Conservation (phyloP, 441 rosid genomes). For the Erysimum cheiri region DNA sequence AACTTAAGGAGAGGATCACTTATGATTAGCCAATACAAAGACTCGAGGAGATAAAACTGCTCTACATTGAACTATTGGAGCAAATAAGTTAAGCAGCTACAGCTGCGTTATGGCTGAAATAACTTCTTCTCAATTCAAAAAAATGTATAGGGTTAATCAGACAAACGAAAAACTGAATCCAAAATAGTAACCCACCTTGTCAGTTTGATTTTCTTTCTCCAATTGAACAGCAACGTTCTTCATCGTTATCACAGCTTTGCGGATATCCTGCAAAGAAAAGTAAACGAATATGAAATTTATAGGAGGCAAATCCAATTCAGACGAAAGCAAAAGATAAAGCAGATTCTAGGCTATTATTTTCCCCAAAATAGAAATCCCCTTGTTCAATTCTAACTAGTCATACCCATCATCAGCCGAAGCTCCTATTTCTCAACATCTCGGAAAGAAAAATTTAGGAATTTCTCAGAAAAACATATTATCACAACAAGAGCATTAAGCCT, state of each 20-base stretch:
- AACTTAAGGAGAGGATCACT: background rate
- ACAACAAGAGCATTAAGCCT: background rate
- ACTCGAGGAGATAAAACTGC: background rate
- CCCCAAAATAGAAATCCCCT: background rate
- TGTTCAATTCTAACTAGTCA: conserved; percentile 6
- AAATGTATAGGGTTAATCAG: background rate
- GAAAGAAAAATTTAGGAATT: background rate
- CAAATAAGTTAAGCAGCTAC: background rate
- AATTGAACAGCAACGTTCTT: conserved; percentile 71
- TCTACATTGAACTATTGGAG: background rate
- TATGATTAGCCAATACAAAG: conserved; percentile 3
- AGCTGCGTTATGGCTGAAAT: background rate
- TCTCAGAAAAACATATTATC: conserved; percentile 19
- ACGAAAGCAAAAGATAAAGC: background rate
- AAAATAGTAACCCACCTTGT: conserved; percentile 52
- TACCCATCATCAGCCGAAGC: conserved; percentile 14
- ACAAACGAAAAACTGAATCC: background rate
- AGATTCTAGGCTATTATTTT: conserved; percentile 9
- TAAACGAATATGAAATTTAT: conserved; percentile 17
- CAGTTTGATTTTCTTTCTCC: conserved; percentile 66
- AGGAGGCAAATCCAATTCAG: background rate
- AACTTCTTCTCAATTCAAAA: background rate
- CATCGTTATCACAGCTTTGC: conserved; percentile 60
- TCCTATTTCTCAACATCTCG: conserved; percentile 9
- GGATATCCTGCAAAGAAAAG: conserved; percentile 56